Percentiles rank a stretch among this genome's conserved stretches.
phyloP scores from a whole-genome alignment of 805 yeast genomes.

The Metschnikowia gelsemii region DNA sequence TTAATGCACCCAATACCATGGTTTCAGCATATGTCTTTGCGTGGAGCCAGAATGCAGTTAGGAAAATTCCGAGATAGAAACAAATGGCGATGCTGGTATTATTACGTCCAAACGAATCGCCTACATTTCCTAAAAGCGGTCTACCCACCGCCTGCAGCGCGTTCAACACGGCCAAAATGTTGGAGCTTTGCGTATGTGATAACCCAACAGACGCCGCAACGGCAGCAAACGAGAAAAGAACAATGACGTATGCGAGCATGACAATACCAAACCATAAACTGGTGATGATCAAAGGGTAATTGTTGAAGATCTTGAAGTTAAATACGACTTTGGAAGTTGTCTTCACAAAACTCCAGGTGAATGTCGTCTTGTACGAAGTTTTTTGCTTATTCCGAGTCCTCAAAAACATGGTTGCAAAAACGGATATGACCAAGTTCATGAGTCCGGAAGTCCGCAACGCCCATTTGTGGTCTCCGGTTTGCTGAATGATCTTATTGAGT shows the following conservation, averaged over 20 bases:
- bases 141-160: conserved; percentile 51
- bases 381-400: conserved; percentile 43
- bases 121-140: conserved; percentile 45
- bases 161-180: conserved; percentile 37
- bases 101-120: conserved; percentile 48
- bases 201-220: conserved; percentile 47
- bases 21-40: conserved; percentile 32
- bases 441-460: conserved; percentile 42
- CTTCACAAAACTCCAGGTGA: conserved; percentile 21
- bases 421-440: conserved; percentile 30
- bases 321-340: conserved; percentile 36
- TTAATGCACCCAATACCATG: conserved; percentile 29
- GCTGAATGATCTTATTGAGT: conserved; percentile 38
- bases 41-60: conserved; percentile 41
- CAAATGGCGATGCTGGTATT: conserved; percentile 32
- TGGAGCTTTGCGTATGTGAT: conserved; percentile 31
- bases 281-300: conserved; percentile 24
- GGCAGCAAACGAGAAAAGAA: conserved; percentile 39
- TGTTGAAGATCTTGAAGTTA: conserved; percentile 28
- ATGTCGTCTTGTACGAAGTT: conserved; percentile 25
- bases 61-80: conserved; percentile 24
- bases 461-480: conserved; percentile 45
- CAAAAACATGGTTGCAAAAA: conserved; percentile 42
- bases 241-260: conserved; percentile 37
- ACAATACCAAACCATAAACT: conserved; percentile 39